Percentiles rank a stretch among this genome's conserved stretches.
Evolutionary conservation across 2,329 filamentous ascomycete genomes (phyloP).

Genomic region (Phaeosphaeria sp.): DNA sequence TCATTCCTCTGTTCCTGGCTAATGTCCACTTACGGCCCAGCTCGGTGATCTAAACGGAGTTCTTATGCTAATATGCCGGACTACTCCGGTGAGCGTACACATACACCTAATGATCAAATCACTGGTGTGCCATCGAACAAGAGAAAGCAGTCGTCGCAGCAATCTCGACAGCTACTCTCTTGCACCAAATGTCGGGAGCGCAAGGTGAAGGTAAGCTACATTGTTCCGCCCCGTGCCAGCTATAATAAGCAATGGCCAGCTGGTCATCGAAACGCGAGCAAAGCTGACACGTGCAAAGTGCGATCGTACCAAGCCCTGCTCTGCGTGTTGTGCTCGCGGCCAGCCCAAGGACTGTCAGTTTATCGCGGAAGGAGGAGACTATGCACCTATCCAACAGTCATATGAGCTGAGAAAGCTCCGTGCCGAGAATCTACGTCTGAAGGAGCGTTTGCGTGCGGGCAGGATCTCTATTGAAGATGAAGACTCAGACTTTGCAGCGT

Average conservation of each 20-base stretch:
- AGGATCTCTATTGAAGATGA: conserved; percentile 48
- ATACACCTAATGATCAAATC: conserved; percentile 14
- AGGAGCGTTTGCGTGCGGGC: conserved; percentile 49
- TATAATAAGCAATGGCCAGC: not conserved
- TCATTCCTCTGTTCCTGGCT: conserved; percentile 1
- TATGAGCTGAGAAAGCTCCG: conserved; percentile 57
- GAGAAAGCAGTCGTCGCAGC: conserved; percentile 49
- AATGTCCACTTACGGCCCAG: conserved; percentile 6
- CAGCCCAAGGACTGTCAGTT: conserved; percentile 57
- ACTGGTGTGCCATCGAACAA: conserved; percentile 16
- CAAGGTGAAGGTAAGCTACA: conserved; percentile 54
- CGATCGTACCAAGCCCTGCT: conserved; percentile 58
- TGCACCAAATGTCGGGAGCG: conserved; percentile 58
- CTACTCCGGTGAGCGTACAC: conserved; percentile 21
- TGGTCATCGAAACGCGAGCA: not conserved
- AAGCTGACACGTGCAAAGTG: conserved; percentile 45
- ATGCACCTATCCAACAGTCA: conserved; percentile 55
- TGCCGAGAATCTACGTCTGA: conserved; percentile 54
- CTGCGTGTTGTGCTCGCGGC: conserved; percentile 57
- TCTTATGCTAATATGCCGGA: conserved; percentile 19
- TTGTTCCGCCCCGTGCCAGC: not conserved
- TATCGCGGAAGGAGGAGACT: conserved; percentile 55
- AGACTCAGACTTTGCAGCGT: conserved; percentile 33
- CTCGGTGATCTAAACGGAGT: conserved; percentile 32
- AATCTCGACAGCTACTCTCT: conserved; percentile 54